phyloP scores from a whole-genome alignment of 2,329 filamentous ascomycete species.

The Colletotrichum echinochloae region DNA sequence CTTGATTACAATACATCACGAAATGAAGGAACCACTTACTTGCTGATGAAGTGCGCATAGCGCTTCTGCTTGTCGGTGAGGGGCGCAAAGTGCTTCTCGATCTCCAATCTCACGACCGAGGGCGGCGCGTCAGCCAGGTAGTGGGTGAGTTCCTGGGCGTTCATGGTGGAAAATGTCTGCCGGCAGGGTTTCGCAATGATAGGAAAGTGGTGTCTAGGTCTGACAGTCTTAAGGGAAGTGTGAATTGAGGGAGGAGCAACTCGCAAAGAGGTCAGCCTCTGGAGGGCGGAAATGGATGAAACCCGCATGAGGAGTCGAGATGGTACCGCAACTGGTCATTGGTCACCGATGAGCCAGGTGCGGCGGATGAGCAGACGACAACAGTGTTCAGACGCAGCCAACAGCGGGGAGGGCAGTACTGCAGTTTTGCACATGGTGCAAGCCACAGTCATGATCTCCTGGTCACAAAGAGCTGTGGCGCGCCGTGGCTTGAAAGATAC shows the following conservation, averaged over 20 bases:
- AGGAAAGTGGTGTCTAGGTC: constrained; percentile 14
- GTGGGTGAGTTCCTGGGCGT: constrained; percentile 73
- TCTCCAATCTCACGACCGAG: constrained; percentile 86
- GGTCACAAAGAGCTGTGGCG: neutral
- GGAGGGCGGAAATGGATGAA: constrained; percentile 51
- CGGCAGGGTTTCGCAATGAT: constrained; percentile 27
- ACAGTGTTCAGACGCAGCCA: constrained; percentile 25
- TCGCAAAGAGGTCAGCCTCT: constrained; percentile 49
- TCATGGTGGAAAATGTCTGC: constrained; percentile 59
- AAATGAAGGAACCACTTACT: constrained; percentile 59
- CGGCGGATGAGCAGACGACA: constrained; percentile 31
- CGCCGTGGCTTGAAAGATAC: neutral
- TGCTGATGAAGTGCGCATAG: constrained; percentile 91
- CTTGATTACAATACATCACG: constrained; percentile 7
- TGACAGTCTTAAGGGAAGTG: constrained; percentile 25
- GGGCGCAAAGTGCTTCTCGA: constrained; percentile 91
- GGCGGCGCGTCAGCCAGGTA: constrained; percentile 94
- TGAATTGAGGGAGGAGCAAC: constrained; percentile 24
- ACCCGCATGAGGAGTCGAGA: constrained; percentile 42
- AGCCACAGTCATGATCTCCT: neutral
- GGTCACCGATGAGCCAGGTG: constrained; percentile 39
- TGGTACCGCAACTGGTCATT: constrained; percentile 35
- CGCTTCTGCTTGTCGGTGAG: constrained; percentile 82
- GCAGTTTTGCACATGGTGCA: neutral
- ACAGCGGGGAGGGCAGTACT: constrained; percentile 15